phyloP scores from a whole-genome alignment of 2,329 filamentous ascomycete genomes.

The Neoascochyta sp. region DNA sequence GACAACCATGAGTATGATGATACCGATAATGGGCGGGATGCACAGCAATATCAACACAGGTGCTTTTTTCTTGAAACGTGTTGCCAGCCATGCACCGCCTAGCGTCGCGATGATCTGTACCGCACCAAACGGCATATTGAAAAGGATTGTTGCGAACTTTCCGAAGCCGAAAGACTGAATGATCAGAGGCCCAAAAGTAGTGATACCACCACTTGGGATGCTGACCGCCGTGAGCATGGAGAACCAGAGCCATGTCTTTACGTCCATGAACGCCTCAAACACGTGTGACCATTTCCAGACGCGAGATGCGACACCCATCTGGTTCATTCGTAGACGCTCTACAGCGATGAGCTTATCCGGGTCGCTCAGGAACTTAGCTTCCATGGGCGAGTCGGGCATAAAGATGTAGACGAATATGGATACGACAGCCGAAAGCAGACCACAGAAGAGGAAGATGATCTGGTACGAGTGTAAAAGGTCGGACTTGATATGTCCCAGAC shows the following conservation, averaged over 20 bases:
- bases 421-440: slow-evolving; percentile 50
- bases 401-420: slow-evolving; percentile 49
- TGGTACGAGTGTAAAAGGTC: slow-evolving; percentile 37
- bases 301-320: slow-evolving; percentile 41
- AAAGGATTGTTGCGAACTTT: slow-evolving; percentile 55
- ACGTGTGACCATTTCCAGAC: slow-evolving; percentile 54
- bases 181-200: slow-evolving; percentile 58
- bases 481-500: slow-evolving; percentile 56
- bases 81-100: slow-evolving; percentile 55
- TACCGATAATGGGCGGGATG: slow-evolving; percentile 56
- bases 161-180: slow-evolving; percentile 57
- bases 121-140: slow-evolving; percentile 59
- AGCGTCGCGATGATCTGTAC: slow-evolving; percentile 60
- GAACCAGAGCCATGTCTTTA: slow-evolving; percentile 60
- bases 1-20: slow-evolving; percentile 52
- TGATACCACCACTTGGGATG: slow-evolving; percentile 57
- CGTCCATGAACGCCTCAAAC: slow-evolving; percentile 52
- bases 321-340: slow-evolving; percentile 48
- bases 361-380: slow-evolving; percentile 55
- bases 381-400: slow-evolving; percentile 63
- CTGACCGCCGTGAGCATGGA: slow-evolving; percentile 40
- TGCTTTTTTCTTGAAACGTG: slow-evolving; percentile 54
- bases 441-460: slow-evolving; percentile 38
- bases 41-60: slow-evolving; percentile 54
- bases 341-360: slow-evolving; percentile 58